phyloP scores from a whole-genome alignment of 1,284 basidiomycete genomes.

The Taiwanofungus camphoratus region DNA sequence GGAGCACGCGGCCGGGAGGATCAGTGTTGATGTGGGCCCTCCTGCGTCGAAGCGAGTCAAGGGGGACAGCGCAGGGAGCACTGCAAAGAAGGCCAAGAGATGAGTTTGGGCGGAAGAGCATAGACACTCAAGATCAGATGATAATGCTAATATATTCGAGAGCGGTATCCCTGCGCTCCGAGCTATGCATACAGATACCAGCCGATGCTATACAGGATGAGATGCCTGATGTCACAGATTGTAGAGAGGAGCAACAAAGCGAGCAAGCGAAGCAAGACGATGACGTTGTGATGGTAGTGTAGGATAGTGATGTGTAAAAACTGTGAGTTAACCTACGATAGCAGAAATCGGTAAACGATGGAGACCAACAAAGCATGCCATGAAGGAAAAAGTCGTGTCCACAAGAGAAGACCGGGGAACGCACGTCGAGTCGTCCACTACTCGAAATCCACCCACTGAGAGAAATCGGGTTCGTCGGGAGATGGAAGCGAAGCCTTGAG shows the following conservation, averaged over 20 bases:
- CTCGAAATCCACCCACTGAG: too few relatives aligned
- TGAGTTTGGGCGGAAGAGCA: too few relatives aligned
- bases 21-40: conserved; percentile 29
- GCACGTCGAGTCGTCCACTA: neutral
- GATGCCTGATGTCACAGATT: neutral
- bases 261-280: conserved; percentile 2
- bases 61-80: conserved; percentile 25
- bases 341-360: neutral
- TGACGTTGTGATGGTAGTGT: conserved; percentile 1
- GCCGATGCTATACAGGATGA: conserved; percentile 3
- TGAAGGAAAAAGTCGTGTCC: conserved; percentile 1
- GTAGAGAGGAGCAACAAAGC: neutral
- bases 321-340: too few relatives aligned
- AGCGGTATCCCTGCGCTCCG: neutral
- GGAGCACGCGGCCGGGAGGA: conserved; percentile 43
- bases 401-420: neutral
- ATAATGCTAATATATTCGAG: conserved; percentile 2
- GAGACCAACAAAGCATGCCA: neutral
- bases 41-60: conserved; percentile 18
- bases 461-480: too few relatives aligned
- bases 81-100: conserved; percentile 39
- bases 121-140: too few relatives aligned
- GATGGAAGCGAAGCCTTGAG: too few relatives aligned
- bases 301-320: neutral
- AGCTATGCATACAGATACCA: conserved; percentile 3